Evolutionary conservation across 1,284 basidiomycete species (phyloP), one percentile per base, ranked within the genome.

Genomic region (Cutaneotrichosporon sp.): DNA sequence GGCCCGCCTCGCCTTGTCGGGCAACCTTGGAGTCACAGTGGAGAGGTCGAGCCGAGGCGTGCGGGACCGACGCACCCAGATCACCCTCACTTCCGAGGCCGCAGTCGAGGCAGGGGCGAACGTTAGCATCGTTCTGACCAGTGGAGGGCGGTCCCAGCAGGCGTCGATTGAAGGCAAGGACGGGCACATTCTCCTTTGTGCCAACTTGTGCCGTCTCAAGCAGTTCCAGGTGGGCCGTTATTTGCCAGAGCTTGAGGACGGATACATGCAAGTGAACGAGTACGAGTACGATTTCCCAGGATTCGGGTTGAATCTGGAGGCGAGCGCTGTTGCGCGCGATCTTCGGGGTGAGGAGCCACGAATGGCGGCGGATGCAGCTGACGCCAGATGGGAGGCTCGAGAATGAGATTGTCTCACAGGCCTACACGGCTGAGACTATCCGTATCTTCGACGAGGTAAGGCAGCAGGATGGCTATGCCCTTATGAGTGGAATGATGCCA

Each of bases 241-340:
- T n/a, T 35, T n/a, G 12, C 39, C 37, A 1, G 41, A 49, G 17
- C 62, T 65, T 17, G 61, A 65, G 27, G n/a, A n/a, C n/a, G n/a
- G n/a, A n/a, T n/a, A n/a, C n/a, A n/a, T n/a, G n/a, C n/a, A n/a
- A n/a, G n/a, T n/a, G n/a, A n/a, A n/a, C n/a, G 33, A 52, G 24
- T 50, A 67, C 20, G 65, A 67, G 33, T 59, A 59, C 27, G 51
- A 46, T 6, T 63, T 75, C 33, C 60, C 65, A 10, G 65, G 63
- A 12, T 62, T 60, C 25, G 72, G 71, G 9, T 62, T 74, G 34
- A 65, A 67, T 11, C 75, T 68, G 63, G 75, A 77, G 55, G 75
- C 75, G 0, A 75, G 77, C 51, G 72, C 64, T 14, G 73, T 75
- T 1, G 76, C 75, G 3, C 55, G 71, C 26, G 72, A 67, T 58